A percentile compares a stretch with the other conserved stretches of the same genome.
phyloP scores from a whole-genome alignment of 345 rosid species.

The Trapa bicornis region DNA sequence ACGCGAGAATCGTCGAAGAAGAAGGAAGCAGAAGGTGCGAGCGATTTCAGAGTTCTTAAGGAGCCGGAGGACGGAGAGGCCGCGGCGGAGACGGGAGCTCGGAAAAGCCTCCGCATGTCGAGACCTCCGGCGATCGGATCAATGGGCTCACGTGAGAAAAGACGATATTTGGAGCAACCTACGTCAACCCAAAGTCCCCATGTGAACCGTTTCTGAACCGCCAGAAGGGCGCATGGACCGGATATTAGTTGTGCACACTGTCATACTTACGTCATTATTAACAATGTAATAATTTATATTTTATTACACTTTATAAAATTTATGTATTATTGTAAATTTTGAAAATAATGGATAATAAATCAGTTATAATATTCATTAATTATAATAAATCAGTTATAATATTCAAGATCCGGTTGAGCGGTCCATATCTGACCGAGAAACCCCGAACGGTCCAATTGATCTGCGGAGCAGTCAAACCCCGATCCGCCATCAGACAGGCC shows the following conservation, averaged over 20 bases:
- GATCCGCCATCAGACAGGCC: background rate
- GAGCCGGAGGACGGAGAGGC: conserved; percentile 13
- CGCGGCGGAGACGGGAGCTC: conserved; percentile 17
- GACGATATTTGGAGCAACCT: background rate
- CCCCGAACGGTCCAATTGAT: background rate
- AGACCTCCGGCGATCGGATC: background rate
- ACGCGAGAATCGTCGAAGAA: background rate
- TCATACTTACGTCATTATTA: too few relatives aligned
- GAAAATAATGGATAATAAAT: too few relatives aligned
- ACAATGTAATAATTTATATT: too few relatives aligned
- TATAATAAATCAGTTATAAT: too few relatives aligned
- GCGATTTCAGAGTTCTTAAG: conserved; percentile 5
- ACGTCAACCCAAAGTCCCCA: background rate
- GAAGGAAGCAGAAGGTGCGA: conserved; percentile 10
- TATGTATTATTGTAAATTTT: too few relatives aligned
- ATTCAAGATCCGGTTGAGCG: background rate
- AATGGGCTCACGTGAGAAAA: background rate
- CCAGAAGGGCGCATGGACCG: background rate
- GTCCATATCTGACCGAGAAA: background rate
- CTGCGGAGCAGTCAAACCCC: background rate
- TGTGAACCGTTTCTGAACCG: background rate
- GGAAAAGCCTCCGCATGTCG: conserved; percentile 13
- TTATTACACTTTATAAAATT: too few relatives aligned
- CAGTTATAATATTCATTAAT: too few relatives aligned
- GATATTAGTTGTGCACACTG: background rate